Percentiles rank a stretch among this genome's conserved stretches.
These are phyloP conservation scores for Inga oerstediana DNA, from an alignment of 306 rosid genomes.

Conservation along the genomic window DNA sequence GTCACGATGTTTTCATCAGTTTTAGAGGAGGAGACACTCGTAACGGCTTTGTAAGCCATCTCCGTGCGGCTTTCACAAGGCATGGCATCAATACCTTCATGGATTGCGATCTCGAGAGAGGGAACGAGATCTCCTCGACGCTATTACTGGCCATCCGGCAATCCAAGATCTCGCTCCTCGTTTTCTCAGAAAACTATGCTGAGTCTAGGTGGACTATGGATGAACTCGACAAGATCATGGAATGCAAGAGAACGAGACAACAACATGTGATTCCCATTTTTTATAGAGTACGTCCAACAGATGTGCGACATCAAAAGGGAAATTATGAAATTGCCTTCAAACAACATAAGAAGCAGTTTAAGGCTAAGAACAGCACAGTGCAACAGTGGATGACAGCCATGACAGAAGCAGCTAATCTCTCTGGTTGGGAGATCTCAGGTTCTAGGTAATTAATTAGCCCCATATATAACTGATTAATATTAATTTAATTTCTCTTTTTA, in stretches of 20 bases:
- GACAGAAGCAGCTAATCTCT: background rate
- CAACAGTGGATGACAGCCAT: background rate
- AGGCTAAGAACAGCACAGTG: background rate
- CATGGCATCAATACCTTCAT: background rate
- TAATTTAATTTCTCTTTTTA: background rate
- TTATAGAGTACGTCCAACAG: constrained; percentile 26
- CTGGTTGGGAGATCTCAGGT: background rate
- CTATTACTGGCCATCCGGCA: background rate
- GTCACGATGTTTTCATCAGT: background rate
- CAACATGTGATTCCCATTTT: constrained; percentile 40
- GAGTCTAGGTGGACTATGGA: background rate
- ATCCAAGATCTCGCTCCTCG: background rate
- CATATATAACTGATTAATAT: background rate
- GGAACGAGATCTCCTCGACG: background rate
- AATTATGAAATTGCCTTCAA: constrained; percentile 12
- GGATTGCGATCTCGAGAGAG: background rate
- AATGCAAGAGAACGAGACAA: constrained; percentile 1
- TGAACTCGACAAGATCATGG: constrained; percentile 23
- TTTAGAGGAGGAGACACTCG: background rate
- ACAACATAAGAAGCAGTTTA: background rate
- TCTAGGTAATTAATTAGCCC: background rate
- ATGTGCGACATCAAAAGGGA: constrained; percentile 33
- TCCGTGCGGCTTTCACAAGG: background rate
- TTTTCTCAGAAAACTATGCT: background rate
- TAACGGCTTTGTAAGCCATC: background rate